Base-by-base conservation (phyloP, 371 early-diverging fungal genomes). In the Lichtheimia corymbifera region DNA sequence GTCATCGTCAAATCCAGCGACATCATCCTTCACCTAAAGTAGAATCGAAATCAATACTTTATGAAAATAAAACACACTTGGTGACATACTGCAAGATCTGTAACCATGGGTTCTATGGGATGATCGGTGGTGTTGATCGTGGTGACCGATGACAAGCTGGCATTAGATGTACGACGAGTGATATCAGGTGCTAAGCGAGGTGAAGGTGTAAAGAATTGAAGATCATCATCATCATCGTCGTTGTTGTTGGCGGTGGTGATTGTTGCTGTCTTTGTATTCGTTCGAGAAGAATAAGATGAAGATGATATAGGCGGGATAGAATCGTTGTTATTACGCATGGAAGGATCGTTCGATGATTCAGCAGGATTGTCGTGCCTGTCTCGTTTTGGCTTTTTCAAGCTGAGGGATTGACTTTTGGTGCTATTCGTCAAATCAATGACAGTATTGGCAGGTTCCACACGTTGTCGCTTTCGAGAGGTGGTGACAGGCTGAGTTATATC, bases 331-430 rank as follows among this genome's bases (percentile, higher is more conserved):
- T 6, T 35, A 35, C 11, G 35, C 11, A 35, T 35, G 9, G 9
- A 35, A 35, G 11, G 35, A 35, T 35, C 11, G 11, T 35, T 7
- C 28, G 4, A 28, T 35, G 35, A 9, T 35, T 47, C 17, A 47
- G 2, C 7, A 17, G 18, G 47, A 22, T 47, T 47, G 3, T 13
- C 11, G 11, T 35, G 35, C 9, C 11, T 35, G 35, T 2, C 9
- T 35, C 35, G 35, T 54, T 18, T 40, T 54, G 54, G 14, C n/a
- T 54, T 35, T 27, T 28, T 54, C 22, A 54, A 18, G n/a, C 54
- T 54, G 27, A 54, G 54, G 4, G 54, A 25, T 27, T 15, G 27
- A 27, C 28, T 40, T 40, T 40, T 54, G 12, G 22, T 13, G 40
- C 13, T 14, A 2, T 11, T 35, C 2, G 54, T 54, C 35, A 54